Conservation (phyloP, 495 filamentous ascomycete species). For the Podospora pseudocomata region DNA sequence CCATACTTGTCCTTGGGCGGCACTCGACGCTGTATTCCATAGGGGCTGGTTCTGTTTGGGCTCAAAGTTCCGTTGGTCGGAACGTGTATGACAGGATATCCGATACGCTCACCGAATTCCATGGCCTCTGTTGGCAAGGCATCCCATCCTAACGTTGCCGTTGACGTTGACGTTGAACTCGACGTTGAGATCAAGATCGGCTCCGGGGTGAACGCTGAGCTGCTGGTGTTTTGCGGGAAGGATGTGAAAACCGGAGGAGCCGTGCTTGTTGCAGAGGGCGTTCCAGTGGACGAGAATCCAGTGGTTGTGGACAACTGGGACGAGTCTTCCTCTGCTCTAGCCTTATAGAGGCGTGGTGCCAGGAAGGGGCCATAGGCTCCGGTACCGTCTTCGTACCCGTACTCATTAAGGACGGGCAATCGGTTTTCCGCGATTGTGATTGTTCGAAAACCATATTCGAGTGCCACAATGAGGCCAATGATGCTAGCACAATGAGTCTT, state of each 20-base stretch:
- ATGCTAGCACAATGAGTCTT: not conserved
- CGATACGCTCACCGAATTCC: not conserved
- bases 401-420: not conserved
- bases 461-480: not conserved
- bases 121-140: not conserved
- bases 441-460: not conserved
- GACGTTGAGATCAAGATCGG: not conserved
- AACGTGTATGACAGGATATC: not conserved
- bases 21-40: not conserved
- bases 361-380: not conserved
- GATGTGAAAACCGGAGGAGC: too few relatives aligned
- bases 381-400: not conserved
- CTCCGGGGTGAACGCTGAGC: not conserved
- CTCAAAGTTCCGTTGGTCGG: not conserved
- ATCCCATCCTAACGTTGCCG: not conserved
- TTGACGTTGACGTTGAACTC: not conserved
- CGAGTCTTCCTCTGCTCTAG: not conserved
- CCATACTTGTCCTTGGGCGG: not conserved
- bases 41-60: not conserved
- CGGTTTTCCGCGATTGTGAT: not conserved
- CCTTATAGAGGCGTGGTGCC: not conserved
- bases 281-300: not conserved
- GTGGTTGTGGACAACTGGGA: not conserved
- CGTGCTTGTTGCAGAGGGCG: too few relatives aligned
- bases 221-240: not conserved